Conservation (phyloP, 139 green algal genomes). For the Eudorina sp. region DNA sequence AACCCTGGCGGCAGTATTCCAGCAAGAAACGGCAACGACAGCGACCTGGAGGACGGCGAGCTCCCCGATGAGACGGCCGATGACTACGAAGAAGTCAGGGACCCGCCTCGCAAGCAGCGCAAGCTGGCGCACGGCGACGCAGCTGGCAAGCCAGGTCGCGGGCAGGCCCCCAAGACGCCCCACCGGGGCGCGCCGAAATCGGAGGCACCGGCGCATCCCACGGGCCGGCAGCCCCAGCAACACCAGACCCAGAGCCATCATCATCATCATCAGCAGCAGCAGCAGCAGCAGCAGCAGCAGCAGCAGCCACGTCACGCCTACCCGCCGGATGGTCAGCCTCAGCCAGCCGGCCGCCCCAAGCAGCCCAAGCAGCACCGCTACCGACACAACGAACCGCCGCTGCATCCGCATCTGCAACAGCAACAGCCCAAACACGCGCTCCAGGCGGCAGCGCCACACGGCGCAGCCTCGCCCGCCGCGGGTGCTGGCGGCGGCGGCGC, state of each 20-base stretch:
- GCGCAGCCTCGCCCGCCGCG: too few relatives aligned
- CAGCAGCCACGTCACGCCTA: too few relatives aligned
- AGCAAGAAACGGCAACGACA: neutral
- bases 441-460: too few relatives aligned
- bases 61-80: neutral
- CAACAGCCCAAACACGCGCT: too few relatives aligned
- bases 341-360: too few relatives aligned
- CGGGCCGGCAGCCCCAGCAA: neutral
- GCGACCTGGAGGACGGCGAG: conserved; percentile 43
- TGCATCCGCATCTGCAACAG: too few relatives aligned
- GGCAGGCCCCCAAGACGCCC: too few relatives aligned
- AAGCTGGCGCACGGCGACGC: neutral
- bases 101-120: conserved; percentile 29
- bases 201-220: too few relatives aligned
- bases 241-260: neutral
- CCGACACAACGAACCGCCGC: neutral
- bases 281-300: neutral
- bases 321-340: too few relatives aligned
- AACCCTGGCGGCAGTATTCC: too few relatives aligned
- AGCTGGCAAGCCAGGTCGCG: neutral
- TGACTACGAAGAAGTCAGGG: neutral
- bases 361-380: too few relatives aligned
- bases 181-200: too few relatives aligned
- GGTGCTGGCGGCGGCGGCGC: neutral
- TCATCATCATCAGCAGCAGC: neutral